Base-by-base conservation (phyloP, 2,329 filamentous ascomycete genomes). In the Botrytis hyacinthi region DNA sequence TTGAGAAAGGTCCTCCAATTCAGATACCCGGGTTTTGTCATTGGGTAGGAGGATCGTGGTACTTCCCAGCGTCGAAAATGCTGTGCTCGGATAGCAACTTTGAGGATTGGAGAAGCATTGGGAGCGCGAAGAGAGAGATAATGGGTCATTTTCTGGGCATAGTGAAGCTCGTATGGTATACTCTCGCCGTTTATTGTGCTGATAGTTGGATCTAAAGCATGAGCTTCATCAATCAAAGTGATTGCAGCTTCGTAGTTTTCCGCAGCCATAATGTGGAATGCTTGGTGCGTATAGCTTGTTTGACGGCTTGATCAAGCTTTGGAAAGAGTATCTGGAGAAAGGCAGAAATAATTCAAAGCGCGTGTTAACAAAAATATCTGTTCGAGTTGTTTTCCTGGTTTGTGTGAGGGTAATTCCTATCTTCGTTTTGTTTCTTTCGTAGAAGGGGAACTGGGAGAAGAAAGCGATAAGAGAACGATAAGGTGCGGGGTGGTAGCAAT, bases 51-150 rank as follows among this genome's bases (percentile, higher is more conserved):
- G 76, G 85, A 84, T 67, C 93, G 90, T 0, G 93, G 92, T 1
- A 95, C 88, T 82, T 97, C 92, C 93, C 93, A 97, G 77, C 87
- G 90, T 71, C 91, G 88, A 79, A 97, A 93, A 82, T 97, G 94
- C 82, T 97, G 94, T 18, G 93, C 93, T 76, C 93, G 90, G 77
- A 94, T 92, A 29, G 94, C 94, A 65, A 96, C 86, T 75, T 89
- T 89, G 71, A 97, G 85, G 37, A 88, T 83, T 1, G 91, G 90
- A 2, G 91, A 89, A 1, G 93, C 90, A 42, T 85, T 77, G 0
- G 92, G 89, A 14, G 83, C 83, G 75, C 90, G 88, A 26, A 86
- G 83, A 14, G 84, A 80, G 46, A 97, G 90, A 86, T 92, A 96
- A 46, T 84, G 83, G 69, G 91, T 93, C 91, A 95, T 95, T 82